Conservation (phyloP, 805 yeast genomes). For the Scheffersomyces lignosus region DNA sequence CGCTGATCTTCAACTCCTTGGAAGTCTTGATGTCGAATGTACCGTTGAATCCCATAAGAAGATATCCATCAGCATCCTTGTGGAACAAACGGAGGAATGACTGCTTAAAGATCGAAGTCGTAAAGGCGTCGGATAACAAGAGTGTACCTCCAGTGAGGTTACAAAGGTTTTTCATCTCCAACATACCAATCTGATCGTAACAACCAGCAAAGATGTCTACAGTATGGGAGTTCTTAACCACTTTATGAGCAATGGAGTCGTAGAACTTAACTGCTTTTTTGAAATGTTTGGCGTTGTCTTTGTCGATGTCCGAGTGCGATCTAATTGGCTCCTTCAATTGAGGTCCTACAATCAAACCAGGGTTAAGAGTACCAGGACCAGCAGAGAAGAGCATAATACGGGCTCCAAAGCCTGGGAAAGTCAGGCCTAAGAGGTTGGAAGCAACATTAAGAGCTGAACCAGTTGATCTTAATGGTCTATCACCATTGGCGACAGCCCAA, state of each 20-base stretch:
- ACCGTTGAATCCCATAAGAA: slow-evolving; percentile 90
- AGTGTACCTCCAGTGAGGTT: slow-evolving; percentile 89
- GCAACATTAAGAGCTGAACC: slow-evolving; percentile 93
- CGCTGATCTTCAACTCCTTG: slow-evolving; percentile 83
- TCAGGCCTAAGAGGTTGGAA: slow-evolving; percentile 72
- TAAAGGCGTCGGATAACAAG: slow-evolving; percentile 87
- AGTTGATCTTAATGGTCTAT: slow-evolving; percentile 86
- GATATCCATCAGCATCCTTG: slow-evolving; percentile 83
- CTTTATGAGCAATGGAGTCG: slow-evolving; percentile 66
- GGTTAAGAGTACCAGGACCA: slow-evolving; percentile 93
- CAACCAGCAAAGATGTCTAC: slow-evolving; percentile 93
- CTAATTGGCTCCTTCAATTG: slow-evolving; percentile 94
- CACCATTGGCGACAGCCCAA: slow-evolving; percentile 85
- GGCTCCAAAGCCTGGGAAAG: slow-evolving; percentile 84
- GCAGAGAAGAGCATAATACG: slow-evolving; percentile 88
- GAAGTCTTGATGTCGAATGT: slow-evolving; percentile 84
- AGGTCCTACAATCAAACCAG: slow-evolving; percentile 90
- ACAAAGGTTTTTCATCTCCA: slow-evolving; percentile 86
- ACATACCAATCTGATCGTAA: slow-evolving; percentile 93
- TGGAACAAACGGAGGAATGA: slow-evolving; percentile 83
- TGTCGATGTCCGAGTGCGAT: slow-evolving; percentile 95
- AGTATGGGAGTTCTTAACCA: slow-evolving; percentile 73
- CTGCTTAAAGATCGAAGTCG: slow-evolving; percentile 92
- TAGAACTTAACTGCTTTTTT: slow-evolving; percentile 83
- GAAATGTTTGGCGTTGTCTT: slow-evolving; percentile 83